phyloP scores from a whole-genome alignment of 2,329 filamentous ascomycete genomes.

The Ciborinia camelliae region DNA sequence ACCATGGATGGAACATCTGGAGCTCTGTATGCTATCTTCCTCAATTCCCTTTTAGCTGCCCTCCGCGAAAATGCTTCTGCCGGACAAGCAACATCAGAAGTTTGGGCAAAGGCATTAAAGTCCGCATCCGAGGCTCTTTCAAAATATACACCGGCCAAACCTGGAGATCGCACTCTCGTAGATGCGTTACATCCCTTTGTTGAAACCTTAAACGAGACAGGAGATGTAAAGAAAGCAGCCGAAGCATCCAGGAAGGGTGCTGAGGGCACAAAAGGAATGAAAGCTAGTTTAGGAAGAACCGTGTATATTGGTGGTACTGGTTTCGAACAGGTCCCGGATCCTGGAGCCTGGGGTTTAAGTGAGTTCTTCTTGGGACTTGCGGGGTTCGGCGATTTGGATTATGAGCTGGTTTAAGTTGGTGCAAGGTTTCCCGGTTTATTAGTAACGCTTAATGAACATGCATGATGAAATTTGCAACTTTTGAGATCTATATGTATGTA shows the following conservation, averaged over 20 bases:
- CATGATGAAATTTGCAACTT: background rate
- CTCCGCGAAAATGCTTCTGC: conserved; percentile 31
- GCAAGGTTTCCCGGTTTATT: background rate
- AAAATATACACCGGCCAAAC: conserved; percentile 84
- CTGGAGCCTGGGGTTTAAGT: conserved; percentile 72
- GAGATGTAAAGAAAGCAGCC: conserved; percentile 69
- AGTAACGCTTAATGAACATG: background rate
- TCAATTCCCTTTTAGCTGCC: conserved; percentile 63
- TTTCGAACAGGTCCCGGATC: conserved; percentile 70
- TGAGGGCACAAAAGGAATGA: conserved; percentile 86
- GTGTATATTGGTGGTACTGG: conserved; percentile 79
- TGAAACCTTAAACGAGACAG: conserved; percentile 61
- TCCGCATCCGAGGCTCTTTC: conserved; percentile 67
- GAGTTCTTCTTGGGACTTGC: conserved; percentile 79
- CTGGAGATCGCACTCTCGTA: conserved; percentile 85
- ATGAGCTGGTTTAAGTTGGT: conserved; percentile 36
- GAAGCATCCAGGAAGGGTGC: conserved; percentile 72
- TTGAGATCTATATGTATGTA: background rate
- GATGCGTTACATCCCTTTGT: conserved; percentile 90
- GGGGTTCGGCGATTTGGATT: conserved; percentile 40
- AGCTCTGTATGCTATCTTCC: conserved; percentile 73
- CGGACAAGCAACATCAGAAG: conserved; percentile 43
- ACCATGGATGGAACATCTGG: conserved; percentile 74
- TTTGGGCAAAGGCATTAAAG: conserved; percentile 63
- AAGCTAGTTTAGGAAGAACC: conserved; percentile 77